Evolutionary conservation across 768 basidiomycete genomes (phyloP), one percentile per base, ranked within the genome.

Genomic region (Podaxis pistillaris): DNA sequence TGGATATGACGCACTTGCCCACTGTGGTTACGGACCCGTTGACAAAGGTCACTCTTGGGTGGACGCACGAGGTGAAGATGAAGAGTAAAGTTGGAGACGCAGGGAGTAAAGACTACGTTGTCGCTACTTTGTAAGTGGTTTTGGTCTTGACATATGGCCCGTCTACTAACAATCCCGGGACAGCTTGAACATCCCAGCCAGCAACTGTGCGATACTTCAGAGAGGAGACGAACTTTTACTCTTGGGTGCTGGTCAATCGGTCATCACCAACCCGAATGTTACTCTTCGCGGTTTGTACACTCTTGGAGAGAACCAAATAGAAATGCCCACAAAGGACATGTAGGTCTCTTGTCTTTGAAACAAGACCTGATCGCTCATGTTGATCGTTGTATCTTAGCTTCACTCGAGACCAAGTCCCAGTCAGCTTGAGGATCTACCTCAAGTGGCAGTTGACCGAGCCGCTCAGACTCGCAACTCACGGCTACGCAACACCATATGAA

Each of bases 301-400:
- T 0, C 81, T 90, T 2, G 91, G 91, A 30, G 92, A 93, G 71
- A 91, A 90, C 67, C 91, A 93, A 71, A 72, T 91, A 30, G 91
- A 93, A 71, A 89, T 93, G 88, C 91, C 91, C 2, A 93, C 91
- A 7, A 93, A 93, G 74, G 90, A 92, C 66, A 92, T 92, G 89
- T 89, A 67, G 67, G 88, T 75, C 33, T 41, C 51, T 22, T 13
- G 19, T 15, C 15, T 50, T 9, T 4, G 44, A 26, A 28, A 50
- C 28, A 1, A 44, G 1, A 7, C 24, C 49, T 12, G 19, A 36
- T 49, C 17, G 41, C 40, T 36, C 19, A 40, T 8, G 49, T 19
- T 54, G 41, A 52, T 50, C 58, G 30, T 26, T 46, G 47, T 7
- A 49, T 7, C 51, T 11, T 64, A 90, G 90, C 67, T 93, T 90